Evolutionary conservation across 2,329 filamentous ascomycete species (phyloP).

Genomic region (Monilinia fructicola): DNA sequence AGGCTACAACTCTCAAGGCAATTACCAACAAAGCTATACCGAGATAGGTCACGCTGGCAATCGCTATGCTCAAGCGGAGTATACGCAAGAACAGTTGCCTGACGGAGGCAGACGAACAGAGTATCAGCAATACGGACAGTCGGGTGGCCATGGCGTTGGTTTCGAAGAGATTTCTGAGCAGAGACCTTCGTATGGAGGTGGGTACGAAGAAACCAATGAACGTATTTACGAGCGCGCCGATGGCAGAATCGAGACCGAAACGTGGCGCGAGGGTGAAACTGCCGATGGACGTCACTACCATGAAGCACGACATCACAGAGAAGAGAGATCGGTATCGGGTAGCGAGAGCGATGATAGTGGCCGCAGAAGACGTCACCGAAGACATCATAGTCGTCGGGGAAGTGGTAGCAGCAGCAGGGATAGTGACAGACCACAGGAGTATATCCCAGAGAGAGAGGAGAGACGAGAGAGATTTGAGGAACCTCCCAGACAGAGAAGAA

Average conservation of each 20-base stretch:
- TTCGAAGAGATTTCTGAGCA: slow-evolving; percentile 60
- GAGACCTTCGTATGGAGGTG: slow-evolving; percentile 51
- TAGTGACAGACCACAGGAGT: slow-evolving; percentile 27
- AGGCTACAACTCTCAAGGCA: slow-evolving; percentile 58
- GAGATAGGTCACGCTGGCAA: slow-evolving; percentile 56
- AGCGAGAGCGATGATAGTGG: slow-evolving; percentile 37
- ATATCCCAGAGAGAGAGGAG: slow-evolving; percentile 24
- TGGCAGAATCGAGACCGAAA: slow-evolving; percentile 37
- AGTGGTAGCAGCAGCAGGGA: slow-evolving; percentile 28
- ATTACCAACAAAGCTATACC: slow-evolving; percentile 59
- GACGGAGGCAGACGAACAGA: slow-evolving; percentile 58
- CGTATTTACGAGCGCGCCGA: slow-evolving; percentile 47
- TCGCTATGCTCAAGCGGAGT: slow-evolving; percentile 38
- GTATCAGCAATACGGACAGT: slow-evolving; percentile 59
- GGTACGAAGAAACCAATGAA: slow-evolving; percentile 60
- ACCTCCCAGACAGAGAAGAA: slow-evolving; percentile 25
- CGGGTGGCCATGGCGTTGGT: slow-evolving; percentile 47
- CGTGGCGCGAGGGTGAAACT: slow-evolving; percentile 30
- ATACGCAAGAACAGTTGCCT: slow-evolving; percentile 55
- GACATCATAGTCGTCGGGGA: slow-evolving; percentile 29
- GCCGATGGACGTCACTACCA: slow-evolving; percentile 31
- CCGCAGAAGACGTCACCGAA: slow-evolving; percentile 36
- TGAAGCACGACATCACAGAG: slow-evolving; percentile 30
- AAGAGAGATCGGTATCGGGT: slow-evolving; percentile 35
- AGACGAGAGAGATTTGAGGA: slow-evolving; percentile 23